Evolutionary conservation across 176 grass and related monocot genomes (phyloP).

Genomic region (Pharus latifolius): DNA sequence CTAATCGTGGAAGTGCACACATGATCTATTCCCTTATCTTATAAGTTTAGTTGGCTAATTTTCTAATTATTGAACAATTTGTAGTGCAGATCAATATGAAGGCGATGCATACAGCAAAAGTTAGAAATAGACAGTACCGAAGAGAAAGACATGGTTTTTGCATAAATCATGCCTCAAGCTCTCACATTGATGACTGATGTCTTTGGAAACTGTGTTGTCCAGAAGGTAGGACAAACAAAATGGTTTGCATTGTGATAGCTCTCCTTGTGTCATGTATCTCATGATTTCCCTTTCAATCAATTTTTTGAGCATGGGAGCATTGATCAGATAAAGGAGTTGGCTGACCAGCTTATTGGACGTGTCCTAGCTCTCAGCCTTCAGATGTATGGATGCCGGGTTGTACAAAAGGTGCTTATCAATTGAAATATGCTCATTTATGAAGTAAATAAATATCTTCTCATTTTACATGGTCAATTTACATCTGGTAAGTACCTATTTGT

Average conservation of each 20-base stretch:
- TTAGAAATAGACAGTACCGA: conserved; percentile 63
- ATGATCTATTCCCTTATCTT: neutral
- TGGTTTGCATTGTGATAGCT: neutral
- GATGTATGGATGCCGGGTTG: conserved; percentile 92
- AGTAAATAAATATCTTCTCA: neutral
- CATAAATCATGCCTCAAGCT: conserved; percentile 75
- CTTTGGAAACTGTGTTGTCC: conserved; percentile 91
- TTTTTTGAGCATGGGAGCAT: conserved; percentile 92
- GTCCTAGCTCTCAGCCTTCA: conserved; percentile 86
- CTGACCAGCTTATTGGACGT: conserved; percentile 50
- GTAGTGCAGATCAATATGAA: conserved; percentile 75
- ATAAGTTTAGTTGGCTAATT: neutral
- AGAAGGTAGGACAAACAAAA: conserved; percentile 47
- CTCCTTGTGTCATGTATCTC: neutral
- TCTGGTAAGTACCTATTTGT: neutral
- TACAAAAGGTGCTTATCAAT: conserved; percentile 58
- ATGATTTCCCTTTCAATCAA: conserved; percentile 19
- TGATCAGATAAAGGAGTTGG: conserved; percentile 65
- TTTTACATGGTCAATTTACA: neutral
- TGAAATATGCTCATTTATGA: neutral
- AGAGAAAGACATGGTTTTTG: conserved; percentile 64
- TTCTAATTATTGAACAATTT: conserved; percentile 11
- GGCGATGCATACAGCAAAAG: conserved; percentile 88
- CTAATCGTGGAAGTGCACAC: neutral
- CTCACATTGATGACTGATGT: conserved; percentile 83